These are phyloP conservation scores for Aspergillus funiculosus DNA, from an alignment of 495 filamentous ascomycete species.

Conservation along the genomic window DNA sequence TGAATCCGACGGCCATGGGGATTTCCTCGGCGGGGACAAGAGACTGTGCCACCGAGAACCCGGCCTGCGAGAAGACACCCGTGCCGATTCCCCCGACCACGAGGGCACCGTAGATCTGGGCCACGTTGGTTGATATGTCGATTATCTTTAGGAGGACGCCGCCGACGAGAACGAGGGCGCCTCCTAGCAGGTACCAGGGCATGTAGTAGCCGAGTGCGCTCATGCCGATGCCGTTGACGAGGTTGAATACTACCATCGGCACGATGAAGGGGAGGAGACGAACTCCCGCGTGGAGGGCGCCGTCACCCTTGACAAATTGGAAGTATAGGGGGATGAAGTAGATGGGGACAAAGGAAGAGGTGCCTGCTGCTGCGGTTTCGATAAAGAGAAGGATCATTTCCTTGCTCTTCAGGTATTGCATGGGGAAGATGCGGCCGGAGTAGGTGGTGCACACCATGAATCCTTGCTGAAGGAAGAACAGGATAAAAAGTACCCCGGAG, in stretches of 20 bases:
- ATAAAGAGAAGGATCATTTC: constrained; percentile 40
- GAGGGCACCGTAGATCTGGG: constrained; percentile 2
- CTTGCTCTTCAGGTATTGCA: constrained; percentile 39
- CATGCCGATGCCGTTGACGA: constrained; percentile 42
- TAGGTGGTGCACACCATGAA: constrained; percentile 50
- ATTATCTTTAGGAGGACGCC: constrained; percentile 1
- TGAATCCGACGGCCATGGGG: constrained; percentile 45
- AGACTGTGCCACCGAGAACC: constrained; percentile 50
- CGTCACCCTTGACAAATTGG: constrained; percentile 36
- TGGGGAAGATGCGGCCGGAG: constrained; percentile 45
- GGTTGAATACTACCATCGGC: constrained; percentile 31
- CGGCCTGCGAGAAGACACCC: constrained; percentile 17
- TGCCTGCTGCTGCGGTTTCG: constrained; percentile 23
- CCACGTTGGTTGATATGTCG: constrained; percentile 14
- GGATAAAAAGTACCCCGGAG: constrained; percentile 42
- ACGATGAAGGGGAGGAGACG: constrained; percentile 28
- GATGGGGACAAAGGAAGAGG: constrained; percentile 13
- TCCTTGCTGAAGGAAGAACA: constrained; percentile 44
- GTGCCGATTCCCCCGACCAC: neutral
- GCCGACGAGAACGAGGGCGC: constrained; percentile 43
- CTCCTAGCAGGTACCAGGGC: constrained; percentile 49
- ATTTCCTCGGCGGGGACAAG: constrained; percentile 35
- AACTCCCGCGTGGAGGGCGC: constrained; percentile 31
- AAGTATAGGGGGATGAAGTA: constrained; percentile 50
- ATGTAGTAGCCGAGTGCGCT: constrained; percentile 45